phyloP scores from a whole-genome alignment of 2,329 filamentous ascomycete genomes.

The Nemania diffusa region DNA sequence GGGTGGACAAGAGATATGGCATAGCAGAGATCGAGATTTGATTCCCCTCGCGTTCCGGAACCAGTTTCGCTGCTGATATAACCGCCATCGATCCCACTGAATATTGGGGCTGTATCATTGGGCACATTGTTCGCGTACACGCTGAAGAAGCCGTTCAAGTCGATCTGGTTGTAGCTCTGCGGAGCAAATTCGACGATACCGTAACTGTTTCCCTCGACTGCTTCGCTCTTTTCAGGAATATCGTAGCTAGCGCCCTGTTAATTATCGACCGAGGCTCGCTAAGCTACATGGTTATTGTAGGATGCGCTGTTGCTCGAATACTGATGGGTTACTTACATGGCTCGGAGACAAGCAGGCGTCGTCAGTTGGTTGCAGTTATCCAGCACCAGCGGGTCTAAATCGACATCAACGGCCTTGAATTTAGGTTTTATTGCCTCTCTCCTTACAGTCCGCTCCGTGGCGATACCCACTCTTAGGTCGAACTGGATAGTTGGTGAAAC shows the following conservation, averaged over 20 bases:
- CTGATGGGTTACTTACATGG: conserved; percentile 11
- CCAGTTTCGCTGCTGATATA: conserved; percentile 8
- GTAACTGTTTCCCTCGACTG: conserved; percentile 22
- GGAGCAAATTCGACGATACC: conserved; percentile 28
- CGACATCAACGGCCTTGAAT: background rate
- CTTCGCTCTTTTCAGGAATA: conserved; percentile 5
- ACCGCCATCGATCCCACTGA: conserved; percentile 27
- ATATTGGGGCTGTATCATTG: conserved; percentile 23
- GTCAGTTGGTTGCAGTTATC: conserved; percentile 17
- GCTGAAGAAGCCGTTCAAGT: conserved; percentile 28
- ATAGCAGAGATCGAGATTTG: conserved; percentile 65
- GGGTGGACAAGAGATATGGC: conserved; percentile 64
- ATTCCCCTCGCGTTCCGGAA: conserved; percentile 54
- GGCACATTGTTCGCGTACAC: conserved; percentile 18
- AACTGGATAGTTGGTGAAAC: conserved; percentile 29
- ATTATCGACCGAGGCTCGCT: background rate
- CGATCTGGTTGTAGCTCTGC: conserved; percentile 21
- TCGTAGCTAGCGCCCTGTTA: conserved; percentile 12
- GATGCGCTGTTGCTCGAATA: too few relatives aligned
- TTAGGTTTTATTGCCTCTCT: conserved; percentile 11
- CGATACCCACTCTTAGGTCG: conserved; percentile 11
- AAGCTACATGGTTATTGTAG: background rate
- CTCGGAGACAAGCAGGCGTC: conserved; percentile 28
- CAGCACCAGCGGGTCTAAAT: background rate
- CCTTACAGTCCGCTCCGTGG: background rate